Evolutionary conservation across 441 rosid genomes (phyloP).

Genomic region (Gossypium davidsonii): DNA sequence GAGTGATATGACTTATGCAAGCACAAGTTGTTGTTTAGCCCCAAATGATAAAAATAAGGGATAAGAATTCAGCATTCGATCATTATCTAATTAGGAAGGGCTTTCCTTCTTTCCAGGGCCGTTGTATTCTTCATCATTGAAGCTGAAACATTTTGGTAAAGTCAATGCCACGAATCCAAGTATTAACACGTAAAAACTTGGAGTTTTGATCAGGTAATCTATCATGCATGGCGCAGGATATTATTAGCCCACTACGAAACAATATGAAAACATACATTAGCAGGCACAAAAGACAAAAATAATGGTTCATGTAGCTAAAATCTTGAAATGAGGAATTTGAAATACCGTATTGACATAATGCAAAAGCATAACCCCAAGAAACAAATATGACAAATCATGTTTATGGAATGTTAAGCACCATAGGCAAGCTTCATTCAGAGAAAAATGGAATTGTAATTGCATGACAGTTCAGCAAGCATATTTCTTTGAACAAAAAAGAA

Average conservation of each 20-base stretch:
- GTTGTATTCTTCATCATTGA: not conserved
- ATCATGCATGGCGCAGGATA: not conserved
- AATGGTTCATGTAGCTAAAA: not conserved
- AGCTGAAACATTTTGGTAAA: not conserved
- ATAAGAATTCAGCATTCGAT: not conserved
- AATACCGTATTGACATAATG: not conserved
- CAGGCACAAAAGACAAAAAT: not conserved
- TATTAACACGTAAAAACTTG: not conserved
- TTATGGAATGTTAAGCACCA: not conserved
- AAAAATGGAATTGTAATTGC: not conserved
- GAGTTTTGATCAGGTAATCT: not conserved
- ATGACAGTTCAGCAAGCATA: not conserved
- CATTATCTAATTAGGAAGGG: not conserved
- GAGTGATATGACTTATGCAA: not conserved
- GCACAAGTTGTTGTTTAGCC: not conserved
- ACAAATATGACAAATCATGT: not conserved
- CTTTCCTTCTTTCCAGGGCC: not conserved
- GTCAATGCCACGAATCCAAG: not conserved
- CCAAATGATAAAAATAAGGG: not conserved
- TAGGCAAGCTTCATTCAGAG: not conserved
- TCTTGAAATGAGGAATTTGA: not conserved
- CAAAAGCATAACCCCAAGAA: not conserved
- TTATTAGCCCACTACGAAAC: not conserved
- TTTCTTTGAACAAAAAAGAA: not conserved
- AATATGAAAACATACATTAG: not conserved